phyloP scores from a whole-genome alignment of 768 basidiomycete species.

The Lactifluus volemus region DNA sequence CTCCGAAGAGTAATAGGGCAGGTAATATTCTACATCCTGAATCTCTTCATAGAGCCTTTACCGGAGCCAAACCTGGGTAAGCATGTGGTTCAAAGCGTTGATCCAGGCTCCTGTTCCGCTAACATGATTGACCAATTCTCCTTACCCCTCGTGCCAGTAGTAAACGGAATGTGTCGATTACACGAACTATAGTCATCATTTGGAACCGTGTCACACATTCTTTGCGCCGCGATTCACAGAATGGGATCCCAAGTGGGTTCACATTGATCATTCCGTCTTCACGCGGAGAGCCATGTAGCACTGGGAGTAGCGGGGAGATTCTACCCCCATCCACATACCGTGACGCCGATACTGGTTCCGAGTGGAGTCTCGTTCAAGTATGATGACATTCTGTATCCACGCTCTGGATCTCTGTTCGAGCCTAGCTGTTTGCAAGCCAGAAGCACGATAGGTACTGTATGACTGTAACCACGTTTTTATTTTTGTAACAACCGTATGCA shows the following conservation, averaged over 20 bases:
- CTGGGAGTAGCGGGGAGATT: background rate
- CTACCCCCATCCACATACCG: background rate
- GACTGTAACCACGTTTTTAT: background rate
- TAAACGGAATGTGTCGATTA: background rate
- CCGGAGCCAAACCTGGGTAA: background rate
- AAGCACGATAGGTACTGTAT: background rate
- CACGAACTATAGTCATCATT: background rate
- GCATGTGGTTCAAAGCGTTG: background rate
- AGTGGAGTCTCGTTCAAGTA: background rate
- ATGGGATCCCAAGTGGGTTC: background rate
- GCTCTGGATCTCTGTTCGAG: background rate
- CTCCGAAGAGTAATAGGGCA: background rate
- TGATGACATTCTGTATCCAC: background rate
- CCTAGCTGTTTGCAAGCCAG: background rate
- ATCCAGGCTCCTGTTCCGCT: background rate
- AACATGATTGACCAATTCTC: background rate
- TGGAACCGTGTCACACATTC: background rate
- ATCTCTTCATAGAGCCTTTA: background rate
- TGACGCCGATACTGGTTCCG: background rate
- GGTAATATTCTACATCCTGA: background rate
- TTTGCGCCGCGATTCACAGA: background rate
- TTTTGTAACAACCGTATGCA: background rate
- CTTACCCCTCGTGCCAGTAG: background rate
- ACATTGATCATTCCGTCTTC: background rate
- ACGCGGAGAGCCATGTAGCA: background rate